Percentiles rank a stretch among this genome's conserved stretches.
phyloP scores from a whole-genome alignment of 2,329 filamentous ascomycete genomes.

The Ophiostoma tasmaniense region DNA sequence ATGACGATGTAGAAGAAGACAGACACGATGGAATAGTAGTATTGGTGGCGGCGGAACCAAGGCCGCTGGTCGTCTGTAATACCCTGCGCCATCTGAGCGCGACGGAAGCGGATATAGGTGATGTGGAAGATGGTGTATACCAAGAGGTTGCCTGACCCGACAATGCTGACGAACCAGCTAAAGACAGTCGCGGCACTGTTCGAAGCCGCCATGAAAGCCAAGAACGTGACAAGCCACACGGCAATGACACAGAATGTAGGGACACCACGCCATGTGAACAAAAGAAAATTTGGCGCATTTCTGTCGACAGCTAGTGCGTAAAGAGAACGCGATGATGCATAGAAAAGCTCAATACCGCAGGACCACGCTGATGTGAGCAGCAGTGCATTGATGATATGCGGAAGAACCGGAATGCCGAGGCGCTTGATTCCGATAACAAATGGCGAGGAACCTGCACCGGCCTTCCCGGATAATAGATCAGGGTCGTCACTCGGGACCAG shows the following conservation, averaged over 20 bases:
- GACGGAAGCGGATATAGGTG: slow-evolving; percentile 3
- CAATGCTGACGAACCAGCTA: background rate
- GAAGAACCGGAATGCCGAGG: background rate
- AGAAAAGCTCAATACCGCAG: background rate
- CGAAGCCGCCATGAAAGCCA: background rate
- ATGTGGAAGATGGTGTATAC: background rate
- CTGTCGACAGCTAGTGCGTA: background rate
- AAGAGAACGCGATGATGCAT: background rate
- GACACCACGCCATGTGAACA: background rate
- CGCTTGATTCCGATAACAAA: background rate
- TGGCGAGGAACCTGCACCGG: background rate
- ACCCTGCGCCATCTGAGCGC: background rate
- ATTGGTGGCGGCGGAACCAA: background rate
- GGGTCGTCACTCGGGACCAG: background rate
- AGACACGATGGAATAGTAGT: background rate
- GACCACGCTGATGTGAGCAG: background rate
- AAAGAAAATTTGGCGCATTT: background rate
- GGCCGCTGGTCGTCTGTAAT: background rate
- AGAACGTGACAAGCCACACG: background rate
- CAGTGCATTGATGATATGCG: background rate
- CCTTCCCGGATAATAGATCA: background rate
- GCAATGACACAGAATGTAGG: background rate
- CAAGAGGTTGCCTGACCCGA: background rate
- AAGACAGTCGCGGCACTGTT: background rate
- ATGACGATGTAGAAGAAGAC: background rate